A percentile compares a stretch with the other conserved stretches of the same genome.
These are phyloP conservation scores for Paxillus ammoniavirescens DNA, from an alignment of 768 basidiomycete species.

Conservation along the genomic window DNA sequence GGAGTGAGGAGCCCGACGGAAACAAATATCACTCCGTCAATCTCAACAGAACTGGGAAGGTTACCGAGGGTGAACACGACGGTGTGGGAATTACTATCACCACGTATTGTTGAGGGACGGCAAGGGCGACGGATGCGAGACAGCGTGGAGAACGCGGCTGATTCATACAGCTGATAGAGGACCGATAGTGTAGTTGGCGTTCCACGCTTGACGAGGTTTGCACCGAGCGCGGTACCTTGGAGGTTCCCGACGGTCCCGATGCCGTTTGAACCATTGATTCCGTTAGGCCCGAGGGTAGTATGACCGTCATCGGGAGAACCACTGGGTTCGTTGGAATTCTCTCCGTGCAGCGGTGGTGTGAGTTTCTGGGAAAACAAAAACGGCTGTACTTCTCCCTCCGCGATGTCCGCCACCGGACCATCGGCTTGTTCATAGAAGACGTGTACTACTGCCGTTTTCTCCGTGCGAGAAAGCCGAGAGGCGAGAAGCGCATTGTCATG, in stretches of 20 bases:
- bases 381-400: constrained; percentile 55
- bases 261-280: neutral
- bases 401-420: constrained; percentile 47
- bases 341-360: constrained; percentile 27
- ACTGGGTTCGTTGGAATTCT: constrained; percentile 22
- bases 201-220: neutral
- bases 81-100: constrained; percentile 58
- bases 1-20: constrained; percentile 70
- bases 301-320: neutral
- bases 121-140: constrained; percentile 60
- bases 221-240: neutral
- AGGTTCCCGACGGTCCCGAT: neutral
- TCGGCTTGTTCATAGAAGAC: constrained; percentile 58
- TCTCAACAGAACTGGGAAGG: constrained; percentile 36
- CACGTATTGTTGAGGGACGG: constrained; percentile 50
- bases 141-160: constrained; percentile 63
- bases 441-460: constrained; percentile 81
- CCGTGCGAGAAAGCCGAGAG: constrained; percentile 68
- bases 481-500: constrained; percentile 90
- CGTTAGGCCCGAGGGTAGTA: neutral
- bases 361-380: constrained; percentile 55
- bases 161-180: constrained; percentile 62
- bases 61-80: constrained; percentile 72
- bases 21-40: constrained; percentile 64
- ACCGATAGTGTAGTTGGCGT: constrained; percentile 10